Percentiles rank a stretch among this genome's conserved stretches.
Evolutionary conservation across 2,329 filamentous ascomycete genomes (phyloP).

Genomic region (Aspergillus aculeatinus): DNA sequence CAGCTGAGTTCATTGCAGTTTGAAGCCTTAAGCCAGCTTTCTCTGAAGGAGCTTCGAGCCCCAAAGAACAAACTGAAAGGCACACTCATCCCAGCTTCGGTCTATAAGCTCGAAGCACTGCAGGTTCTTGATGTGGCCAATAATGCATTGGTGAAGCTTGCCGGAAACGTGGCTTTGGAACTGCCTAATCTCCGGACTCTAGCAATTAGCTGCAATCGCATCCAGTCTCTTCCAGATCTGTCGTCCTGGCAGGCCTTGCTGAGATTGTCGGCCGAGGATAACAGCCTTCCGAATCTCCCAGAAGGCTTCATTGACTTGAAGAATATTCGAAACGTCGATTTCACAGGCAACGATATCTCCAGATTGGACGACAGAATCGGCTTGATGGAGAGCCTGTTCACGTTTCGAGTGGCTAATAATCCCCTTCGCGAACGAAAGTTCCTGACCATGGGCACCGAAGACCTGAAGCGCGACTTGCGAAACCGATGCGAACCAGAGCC

Average conservation of each 20-base stretch:
- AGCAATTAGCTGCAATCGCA: conserved; percentile 75
- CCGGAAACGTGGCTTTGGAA: conserved; percentile 52
- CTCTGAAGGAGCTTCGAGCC: conserved; percentile 70
- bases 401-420: conserved; percentile 81
- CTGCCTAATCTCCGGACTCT: conserved; percentile 73
- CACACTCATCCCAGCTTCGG: conserved; percentile 64
- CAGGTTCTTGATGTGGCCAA: conserved; percentile 75
- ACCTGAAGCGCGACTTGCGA: conserved; percentile 73
- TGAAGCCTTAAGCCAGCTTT: conserved; percentile 63
- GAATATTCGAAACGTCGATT: conserved; percentile 73
- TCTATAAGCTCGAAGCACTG: conserved; percentile 61
- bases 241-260: conserved; percentile 70
- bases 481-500: conserved; percentile 59
- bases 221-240: conserved; percentile 71
- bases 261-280: conserved; percentile 76
- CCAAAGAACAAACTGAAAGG: conserved; percentile 77
- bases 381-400: conserved; percentile 72
- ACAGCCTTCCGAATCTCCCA: conserved; percentile 74
- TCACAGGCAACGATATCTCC: conserved; percentile 80
- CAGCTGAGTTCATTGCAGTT: conserved; percentile 70
- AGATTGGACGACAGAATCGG: conserved; percentile 73
- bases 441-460: conserved; percentile 73
- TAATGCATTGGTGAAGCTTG: conserved; percentile 65
- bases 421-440: conserved; percentile 87
- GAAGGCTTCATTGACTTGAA: conserved; percentile 68